Evolutionary conservation across 164 flowering plant genomes (phyloP).

Genomic region (Hamamelis virginiana): DNA sequence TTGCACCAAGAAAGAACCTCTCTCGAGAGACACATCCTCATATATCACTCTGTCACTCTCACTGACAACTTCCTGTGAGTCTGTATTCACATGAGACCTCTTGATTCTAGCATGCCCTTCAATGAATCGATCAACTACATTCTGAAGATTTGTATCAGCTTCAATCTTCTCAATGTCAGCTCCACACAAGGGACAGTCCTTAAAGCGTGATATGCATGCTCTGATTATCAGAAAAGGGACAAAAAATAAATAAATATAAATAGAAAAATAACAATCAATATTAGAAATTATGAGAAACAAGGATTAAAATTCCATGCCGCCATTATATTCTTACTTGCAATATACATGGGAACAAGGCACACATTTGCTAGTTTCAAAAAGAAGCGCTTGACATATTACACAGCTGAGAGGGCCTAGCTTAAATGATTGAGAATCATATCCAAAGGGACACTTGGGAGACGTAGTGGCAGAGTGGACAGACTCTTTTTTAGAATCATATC

Average conservation of each 20-base stretch:
- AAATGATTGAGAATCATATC: conserved; percentile 81
- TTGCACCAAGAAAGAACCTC: conserved; percentile 94
- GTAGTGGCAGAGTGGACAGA: conserved; percentile 27
- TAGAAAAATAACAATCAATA: not conserved
- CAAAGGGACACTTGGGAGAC: conserved; percentile 82
- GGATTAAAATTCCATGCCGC: not conserved
- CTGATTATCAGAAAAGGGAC: no score
- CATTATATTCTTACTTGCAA: conserved; percentile 82
- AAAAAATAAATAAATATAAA: not conserved
- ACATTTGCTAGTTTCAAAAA: conserved; percentile 72
- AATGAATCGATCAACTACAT: conserved; percentile 79
- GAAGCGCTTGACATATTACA: conserved; percentile 89
- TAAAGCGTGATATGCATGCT: conserved; percentile 78
- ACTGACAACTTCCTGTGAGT: conserved; percentile 29
- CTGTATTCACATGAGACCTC: conserved; percentile 47
- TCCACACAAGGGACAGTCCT: conserved; percentile 95
- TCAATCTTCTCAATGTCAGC: conserved; percentile 85
- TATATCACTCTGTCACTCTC: conserved; percentile 60
- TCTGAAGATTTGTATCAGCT: conserved; percentile 71
- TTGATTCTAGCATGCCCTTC: conserved; percentile 98
- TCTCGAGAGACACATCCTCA: conserved; percentile 90
- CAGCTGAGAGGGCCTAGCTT: conserved; percentile 96
- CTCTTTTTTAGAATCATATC: conserved; percentile 33
- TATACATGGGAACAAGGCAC: conserved; percentile 87
- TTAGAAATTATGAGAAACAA: not conserved